These are phyloP conservation scores for Psophocarpus tetragonolobus DNA, from an alignment of 306 rosid genomes.

Conservation along the genomic window DNA sequence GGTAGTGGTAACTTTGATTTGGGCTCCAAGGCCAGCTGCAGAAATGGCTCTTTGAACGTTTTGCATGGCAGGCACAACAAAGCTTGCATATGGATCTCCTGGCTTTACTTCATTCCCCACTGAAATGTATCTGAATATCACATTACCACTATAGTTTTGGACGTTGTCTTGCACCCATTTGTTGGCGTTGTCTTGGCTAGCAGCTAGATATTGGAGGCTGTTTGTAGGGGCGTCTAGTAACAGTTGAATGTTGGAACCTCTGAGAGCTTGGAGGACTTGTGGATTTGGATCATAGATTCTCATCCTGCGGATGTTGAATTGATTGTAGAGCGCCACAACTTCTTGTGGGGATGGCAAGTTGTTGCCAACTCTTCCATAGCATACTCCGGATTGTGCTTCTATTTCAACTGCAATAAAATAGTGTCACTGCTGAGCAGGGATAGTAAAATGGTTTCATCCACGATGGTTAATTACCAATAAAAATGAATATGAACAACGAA, in stretches of 20 bases:
- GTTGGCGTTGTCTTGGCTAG: conserved; percentile 41
- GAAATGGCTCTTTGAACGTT: conserved; percentile 47
- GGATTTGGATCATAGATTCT: conserved; percentile 46
- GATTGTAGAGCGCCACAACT: conserved; percentile 40
- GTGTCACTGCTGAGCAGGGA: too few relatives aligned
- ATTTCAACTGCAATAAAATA: too few relatives aligned
- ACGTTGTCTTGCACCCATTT: conserved; percentile 51
- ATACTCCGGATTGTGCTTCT: conserved; percentile 59
- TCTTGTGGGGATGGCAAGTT: conserved; percentile 46
- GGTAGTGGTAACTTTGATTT: conserved; percentile 53
- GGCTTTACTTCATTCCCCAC: conserved; percentile 59
- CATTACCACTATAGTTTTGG: conserved; percentile 31
- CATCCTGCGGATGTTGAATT: conserved; percentile 42
- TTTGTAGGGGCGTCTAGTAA: conserved; percentile 15
- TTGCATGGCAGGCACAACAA: conserved; percentile 47
- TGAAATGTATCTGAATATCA: conserved; percentile 51
- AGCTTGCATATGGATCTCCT: not conserved
- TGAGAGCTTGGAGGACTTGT: conserved; percentile 47
- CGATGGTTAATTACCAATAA: too few relatives aligned
- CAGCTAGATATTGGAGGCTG: conserved; percentile 27
- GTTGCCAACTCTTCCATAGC: conserved; percentile 52
- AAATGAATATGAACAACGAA: too few relatives aligned
- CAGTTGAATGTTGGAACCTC: conserved; percentile 50
- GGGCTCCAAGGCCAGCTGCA: conserved; percentile 26
- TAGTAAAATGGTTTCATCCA: too few relatives aligned